A percentile compares a stretch with the other conserved stretches of the same genome.
phyloP scores from a whole-genome alignment of 2,329 filamentous ascomycete species.

The Penicillium sp. region DNA sequence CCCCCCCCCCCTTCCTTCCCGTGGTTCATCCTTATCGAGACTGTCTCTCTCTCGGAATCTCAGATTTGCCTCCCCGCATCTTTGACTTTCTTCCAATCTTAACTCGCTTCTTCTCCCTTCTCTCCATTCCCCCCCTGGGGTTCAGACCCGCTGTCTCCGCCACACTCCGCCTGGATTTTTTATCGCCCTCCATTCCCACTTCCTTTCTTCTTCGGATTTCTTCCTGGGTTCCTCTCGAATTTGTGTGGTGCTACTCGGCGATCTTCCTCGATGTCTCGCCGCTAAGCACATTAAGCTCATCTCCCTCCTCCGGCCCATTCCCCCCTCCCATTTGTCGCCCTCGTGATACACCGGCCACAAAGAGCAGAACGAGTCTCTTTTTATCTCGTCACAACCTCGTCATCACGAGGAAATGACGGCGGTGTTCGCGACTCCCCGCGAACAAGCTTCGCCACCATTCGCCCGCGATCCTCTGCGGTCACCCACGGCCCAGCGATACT shows the following conservation, averaged over 20 bases:
- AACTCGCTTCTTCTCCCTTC: not conserved
- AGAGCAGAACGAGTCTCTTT: not conserved
- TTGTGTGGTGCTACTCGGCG: not conserved
- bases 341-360: not conserved
- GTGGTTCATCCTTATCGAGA: not conserved
- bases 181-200: not conserved
- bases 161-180: conserved; percentile 1
- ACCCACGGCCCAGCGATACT: conserved; percentile 39
- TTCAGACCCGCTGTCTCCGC: not conserved
- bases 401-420: conserved; percentile 38
- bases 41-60: not conserved
- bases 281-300: not conserved
- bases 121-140: not conserved
- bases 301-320: not conserved
- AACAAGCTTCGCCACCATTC: conserved; percentile 38
- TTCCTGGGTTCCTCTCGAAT: not conserved
- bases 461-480: conserved; percentile 37
- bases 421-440: conserved; percentile 37
- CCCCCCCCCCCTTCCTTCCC: not conserved
- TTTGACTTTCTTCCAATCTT: not conserved
- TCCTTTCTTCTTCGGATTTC: not conserved
- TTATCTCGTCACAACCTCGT: not conserved
- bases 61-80: not conserved
- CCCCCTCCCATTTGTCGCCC: not conserved
- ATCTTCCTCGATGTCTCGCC: not conserved